These are phyloP conservation scores for Ogataea neopini DNA, from an alignment of 805 yeast genomes.

Conservation along the genomic window DNA sequence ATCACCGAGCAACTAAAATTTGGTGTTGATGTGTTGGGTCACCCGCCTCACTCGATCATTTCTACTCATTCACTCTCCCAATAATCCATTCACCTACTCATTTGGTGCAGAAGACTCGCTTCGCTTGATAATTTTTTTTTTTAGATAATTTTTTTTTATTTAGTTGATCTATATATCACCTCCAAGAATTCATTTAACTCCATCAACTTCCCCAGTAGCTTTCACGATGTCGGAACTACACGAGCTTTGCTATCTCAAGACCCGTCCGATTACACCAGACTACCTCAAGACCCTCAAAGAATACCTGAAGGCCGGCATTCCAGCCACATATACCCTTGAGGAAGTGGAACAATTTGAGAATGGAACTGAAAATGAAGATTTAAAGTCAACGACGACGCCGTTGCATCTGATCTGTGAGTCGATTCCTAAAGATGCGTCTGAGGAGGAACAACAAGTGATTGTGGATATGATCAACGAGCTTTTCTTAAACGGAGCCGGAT, in stretches of 20 bases:
- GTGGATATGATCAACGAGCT: constrained; percentile 59
- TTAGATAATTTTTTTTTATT: not conserved
- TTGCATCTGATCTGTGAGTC: constrained; percentile 66
- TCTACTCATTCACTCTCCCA: not conserved
- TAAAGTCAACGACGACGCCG: constrained; percentile 69
- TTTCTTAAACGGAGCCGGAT: constrained; percentile 87
- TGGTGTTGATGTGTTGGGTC: too few relatives aligned
- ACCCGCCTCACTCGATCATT: too few relatives aligned
- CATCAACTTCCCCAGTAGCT: too few relatives aligned
- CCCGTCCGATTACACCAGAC: constrained; percentile 50
- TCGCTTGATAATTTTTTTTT: not conserved
- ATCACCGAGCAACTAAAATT: not conserved
- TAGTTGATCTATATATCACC: too few relatives aligned
- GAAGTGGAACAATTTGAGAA: constrained; percentile 64
- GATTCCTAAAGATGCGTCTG: constrained; percentile 41
- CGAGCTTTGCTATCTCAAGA: constrained; percentile 53
- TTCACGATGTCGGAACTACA: constrained; percentile 67
- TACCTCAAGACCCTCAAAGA: constrained; percentile 47
- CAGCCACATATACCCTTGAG: constrained; percentile 80
- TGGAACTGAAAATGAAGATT: constrained; percentile 38
- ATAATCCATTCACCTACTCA: not conserved
- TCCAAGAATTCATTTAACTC: too few relatives aligned
- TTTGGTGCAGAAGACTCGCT: not conserved
- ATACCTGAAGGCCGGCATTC: constrained; percentile 64
- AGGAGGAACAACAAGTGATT: constrained; percentile 47